Evolutionary conservation across 1,284 basidiomycete genomes (phyloP), one percentile per base, ranked within the genome.

Genomic region (Trichosporon faecale): DNA sequence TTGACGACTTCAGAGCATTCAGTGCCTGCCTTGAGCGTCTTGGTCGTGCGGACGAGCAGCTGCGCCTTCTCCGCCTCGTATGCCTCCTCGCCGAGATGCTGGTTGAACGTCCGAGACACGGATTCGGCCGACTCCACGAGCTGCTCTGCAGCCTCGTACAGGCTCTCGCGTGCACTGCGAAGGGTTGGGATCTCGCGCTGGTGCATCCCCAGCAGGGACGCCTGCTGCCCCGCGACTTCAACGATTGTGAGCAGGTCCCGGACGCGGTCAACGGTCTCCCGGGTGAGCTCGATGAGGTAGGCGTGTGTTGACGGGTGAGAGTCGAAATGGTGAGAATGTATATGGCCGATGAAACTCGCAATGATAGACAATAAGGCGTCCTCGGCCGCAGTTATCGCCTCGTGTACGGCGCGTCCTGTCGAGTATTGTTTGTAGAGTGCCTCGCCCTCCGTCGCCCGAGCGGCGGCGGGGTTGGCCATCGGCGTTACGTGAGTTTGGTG

Each of bases 291-390:
- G 80, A 98, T 95, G 80, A 98, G 88, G 76, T 95, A 91, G 0
- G 94, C 94, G 44, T 94, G 96, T 72, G 90, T 93, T 8, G 94
- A 93, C 0, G 95, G 92, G 82, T 97, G 94, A 21, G 92, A 92
- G 27, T 89, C 86, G 66, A 92, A 89, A 21, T 92, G 91, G 85
- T 98, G 93, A 16, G 92, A 93, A 79, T 99, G 95, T 0, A 94
- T 92, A 78, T 98, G 95, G 0, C 95, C 95, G 77, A 99, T 96
- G 82, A 99, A 95, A 2, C 95, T 95, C 12, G 96, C 95, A 76
- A 98, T 94, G 18, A 93, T 92, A 4, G 94, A 96, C 7, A 98
- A 86, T 74, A 97, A 91, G 71, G 91, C 89, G 78, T 96, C 94
- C 80, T 96, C 93, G 11, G 92, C 92, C 66, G 86, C 82, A 23